These are phyloP conservation scores for Candida sp. DNA, from an alignment of 1,139 yeast genomes.

Conservation along the genomic window DNA sequence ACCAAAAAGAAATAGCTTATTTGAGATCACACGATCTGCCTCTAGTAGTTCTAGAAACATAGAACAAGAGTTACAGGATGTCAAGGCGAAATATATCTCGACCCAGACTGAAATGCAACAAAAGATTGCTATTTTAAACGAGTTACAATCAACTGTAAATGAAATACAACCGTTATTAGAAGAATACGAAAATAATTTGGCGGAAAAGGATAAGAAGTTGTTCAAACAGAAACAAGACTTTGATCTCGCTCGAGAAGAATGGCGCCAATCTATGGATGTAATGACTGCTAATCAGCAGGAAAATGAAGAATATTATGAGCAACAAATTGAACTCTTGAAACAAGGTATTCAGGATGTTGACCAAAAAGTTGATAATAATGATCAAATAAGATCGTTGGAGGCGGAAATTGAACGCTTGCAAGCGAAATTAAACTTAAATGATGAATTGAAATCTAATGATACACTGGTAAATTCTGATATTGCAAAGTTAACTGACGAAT, in stretches of 20 bases:
- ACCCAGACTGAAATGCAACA: conserved; percentile 29
- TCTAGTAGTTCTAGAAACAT: not conserved
- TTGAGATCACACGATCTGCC: not conserved
- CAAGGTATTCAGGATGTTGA: conserved; percentile 17
- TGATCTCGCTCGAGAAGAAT: conserved; percentile 53
- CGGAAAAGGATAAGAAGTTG: conserved; percentile 43
- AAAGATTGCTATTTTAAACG: conserved; percentile 34
- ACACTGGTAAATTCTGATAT: conserved; percentile 1
- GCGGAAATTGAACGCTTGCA: not conserved
- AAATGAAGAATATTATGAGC: conserved; percentile 32
- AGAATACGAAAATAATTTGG: conserved; percentile 40
- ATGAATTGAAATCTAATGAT: not conserved
- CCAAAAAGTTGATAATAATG: conserved; percentile 2
- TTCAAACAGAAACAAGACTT: conserved; percentile 41
- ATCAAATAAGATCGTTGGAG: not conserved
- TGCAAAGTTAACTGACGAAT: not conserved
- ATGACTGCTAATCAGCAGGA: conserved; percentile 45
- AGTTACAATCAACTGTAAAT: conserved; percentile 39
- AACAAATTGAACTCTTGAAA: conserved; percentile 18
- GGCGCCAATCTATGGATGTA: conserved; percentile 54
- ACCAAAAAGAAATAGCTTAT: conserved; percentile 1
- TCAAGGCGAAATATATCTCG: conserved; percentile 17
- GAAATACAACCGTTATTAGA: conserved; percentile 45
- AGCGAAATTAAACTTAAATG: not conserved
- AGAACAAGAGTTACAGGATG: conserved; percentile 13